phyloP scores from a whole-genome alignment of 257 asterid species.

The Fraxinus anomala region DNA sequence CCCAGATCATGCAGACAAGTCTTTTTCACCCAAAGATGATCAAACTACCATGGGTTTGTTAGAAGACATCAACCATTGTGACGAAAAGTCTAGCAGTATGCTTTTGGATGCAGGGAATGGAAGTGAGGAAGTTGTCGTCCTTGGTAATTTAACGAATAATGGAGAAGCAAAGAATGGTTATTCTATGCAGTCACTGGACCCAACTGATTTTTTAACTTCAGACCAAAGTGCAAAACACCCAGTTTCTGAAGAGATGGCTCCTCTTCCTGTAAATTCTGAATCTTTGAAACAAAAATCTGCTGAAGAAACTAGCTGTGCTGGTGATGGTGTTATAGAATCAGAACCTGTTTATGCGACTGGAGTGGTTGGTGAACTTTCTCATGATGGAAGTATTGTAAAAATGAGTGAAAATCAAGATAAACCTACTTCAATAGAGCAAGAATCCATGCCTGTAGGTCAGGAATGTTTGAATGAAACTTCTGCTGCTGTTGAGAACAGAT shows the following conservation, averaged over 20 bases:
- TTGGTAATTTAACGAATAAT: conserved; percentile 4
- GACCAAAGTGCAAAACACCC: conserved; percentile 21
- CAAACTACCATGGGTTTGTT: conserved; percentile 23
- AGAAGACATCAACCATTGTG: conserved; percentile 32
- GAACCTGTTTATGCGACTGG: conserved; percentile 21
- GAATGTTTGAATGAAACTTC: conserved; percentile 23
- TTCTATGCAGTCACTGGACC: conserved; percentile 13
- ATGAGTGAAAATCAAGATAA: conserved; percentile 25
- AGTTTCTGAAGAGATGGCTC: conserved; percentile 8
- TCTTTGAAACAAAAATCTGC: conserved; percentile 15
- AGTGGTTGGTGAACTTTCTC: conserved; percentile 21
- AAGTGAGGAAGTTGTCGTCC: conserved; percentile 32
- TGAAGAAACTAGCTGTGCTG: conserved; percentile 15
- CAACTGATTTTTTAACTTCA: conserved; percentile 28
- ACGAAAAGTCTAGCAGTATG: conserved; percentile 23
- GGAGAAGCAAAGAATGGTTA: conserved; percentile 30
- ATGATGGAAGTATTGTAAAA: conserved; percentile 9
- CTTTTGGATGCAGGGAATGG: conserved; percentile 31
- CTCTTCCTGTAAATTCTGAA: conserved; percentile 17
- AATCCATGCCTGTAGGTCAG: conserved; percentile 14
- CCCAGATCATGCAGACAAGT: conserved; percentile 6
- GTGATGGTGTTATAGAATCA: conserved; percentile 17
- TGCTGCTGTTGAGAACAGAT: conserved; percentile 25
- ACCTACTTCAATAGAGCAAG: conserved; percentile 18
- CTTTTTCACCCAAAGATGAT: conserved; percentile 30